These are phyloP conservation scores for Puccinia novopanici DNA, from an alignment of 1,284 basidiomycete species.

Conservation along the genomic window DNA sequence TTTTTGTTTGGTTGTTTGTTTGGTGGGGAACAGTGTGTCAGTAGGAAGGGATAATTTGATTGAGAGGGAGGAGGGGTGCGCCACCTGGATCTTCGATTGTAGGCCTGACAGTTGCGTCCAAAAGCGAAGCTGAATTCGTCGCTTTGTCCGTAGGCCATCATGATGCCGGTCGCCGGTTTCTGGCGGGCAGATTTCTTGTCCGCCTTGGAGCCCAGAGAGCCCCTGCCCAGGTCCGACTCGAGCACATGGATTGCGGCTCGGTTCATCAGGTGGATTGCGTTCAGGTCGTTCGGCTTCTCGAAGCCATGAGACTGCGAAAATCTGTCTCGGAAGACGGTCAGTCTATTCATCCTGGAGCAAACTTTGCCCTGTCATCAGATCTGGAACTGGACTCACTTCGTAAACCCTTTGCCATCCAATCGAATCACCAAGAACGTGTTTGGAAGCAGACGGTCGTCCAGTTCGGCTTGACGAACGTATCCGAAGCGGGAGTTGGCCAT, in stretches of 20 bases:
- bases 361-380: too few relatives aligned
- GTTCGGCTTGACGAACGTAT: conserved; percentile 87
- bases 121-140: conserved; percentile 86
- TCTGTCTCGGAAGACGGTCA: conserved; percentile 60
- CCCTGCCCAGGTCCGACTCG: conserved; percentile 59
- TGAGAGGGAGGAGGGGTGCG: background rate
- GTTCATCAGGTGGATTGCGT: conserved; percentile 89
- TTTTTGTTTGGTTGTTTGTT: too few relatives aligned
- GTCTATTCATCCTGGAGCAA: too few relatives aligned
- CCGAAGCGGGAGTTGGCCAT: conserved; percentile 93
- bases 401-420: conserved; percentile 91
- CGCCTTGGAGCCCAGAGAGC: background rate
- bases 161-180: conserved; percentile 62
- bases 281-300: conserved; percentile 84
- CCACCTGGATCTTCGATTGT: conserved; percentile 36
- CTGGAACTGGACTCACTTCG: conserved; percentile 67
- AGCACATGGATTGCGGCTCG: conserved; percentile 79
- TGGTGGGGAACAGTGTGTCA: too few relatives aligned
- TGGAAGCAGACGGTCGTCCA: conserved; percentile 80
- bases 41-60: too few relatives aligned
- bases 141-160: conserved; percentile 89
- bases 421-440: conserved; percentile 82
- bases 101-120: conserved; percentile 33
- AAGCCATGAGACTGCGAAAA: conserved; percentile 83
- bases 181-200: background rate